Conservation (phyloP, 2,329 filamentous ascomycete genomes). For the Talaromyces piceae region DNA sequence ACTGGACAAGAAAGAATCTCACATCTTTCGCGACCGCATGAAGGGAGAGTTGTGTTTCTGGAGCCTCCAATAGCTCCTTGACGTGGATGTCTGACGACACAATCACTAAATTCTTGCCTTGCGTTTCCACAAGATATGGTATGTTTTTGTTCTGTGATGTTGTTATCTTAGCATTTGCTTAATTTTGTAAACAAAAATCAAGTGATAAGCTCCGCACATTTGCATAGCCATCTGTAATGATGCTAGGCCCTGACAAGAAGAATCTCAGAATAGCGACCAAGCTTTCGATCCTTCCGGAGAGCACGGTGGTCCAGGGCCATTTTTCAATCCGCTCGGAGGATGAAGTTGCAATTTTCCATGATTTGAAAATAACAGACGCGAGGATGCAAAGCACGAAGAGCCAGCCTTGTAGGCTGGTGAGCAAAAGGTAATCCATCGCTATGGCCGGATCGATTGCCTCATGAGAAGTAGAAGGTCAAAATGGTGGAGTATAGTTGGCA, state of each 20-base stretch:
- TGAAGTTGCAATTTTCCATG: background rate
- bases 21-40: slow-evolving; percentile 5
- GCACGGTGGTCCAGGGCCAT: background rate
- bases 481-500: too few relatives aligned
- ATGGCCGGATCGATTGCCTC: too few relatives aligned
- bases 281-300: background rate
- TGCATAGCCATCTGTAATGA: background rate
- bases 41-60: slow-evolving; percentile 1
- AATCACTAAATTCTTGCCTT: background rate
- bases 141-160: background rate
- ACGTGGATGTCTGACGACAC: slow-evolving; percentile 4
- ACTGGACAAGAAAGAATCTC: background rate
- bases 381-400: background rate
- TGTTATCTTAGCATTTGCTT: background rate
- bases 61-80: background rate
- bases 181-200: background rate
- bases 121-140: background rate
- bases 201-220: background rate
- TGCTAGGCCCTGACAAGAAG: background rate
- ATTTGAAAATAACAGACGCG: background rate
- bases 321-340: background rate
- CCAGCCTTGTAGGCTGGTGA: background rate
- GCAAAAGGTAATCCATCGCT: background rate
- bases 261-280: background rate
- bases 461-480: too few relatives aligned